Conservation (phyloP, 2,329 filamentous ascomycete genomes). For the Cladosporium velox region DNA sequence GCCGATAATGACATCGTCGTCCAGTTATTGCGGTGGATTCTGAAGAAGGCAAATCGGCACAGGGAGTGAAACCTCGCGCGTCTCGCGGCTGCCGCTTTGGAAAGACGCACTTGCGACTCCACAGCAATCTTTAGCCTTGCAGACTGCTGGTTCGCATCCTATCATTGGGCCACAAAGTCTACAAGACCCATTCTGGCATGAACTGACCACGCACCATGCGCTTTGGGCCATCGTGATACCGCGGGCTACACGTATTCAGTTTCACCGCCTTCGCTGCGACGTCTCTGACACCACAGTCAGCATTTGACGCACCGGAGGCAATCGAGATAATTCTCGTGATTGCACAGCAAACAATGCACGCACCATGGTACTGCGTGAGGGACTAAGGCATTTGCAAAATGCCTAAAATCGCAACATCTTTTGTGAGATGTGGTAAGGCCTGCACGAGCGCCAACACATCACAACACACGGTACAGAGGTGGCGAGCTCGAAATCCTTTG, state of each 20-base stretch:
- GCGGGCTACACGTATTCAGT: background rate
- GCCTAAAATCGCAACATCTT: background rate
- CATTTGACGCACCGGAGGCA: background rate
- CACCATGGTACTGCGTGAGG: background rate
- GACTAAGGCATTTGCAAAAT: background rate
- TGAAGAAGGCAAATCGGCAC: background rate
- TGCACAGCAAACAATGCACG: background rate
- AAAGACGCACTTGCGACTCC: conserved; percentile 6
- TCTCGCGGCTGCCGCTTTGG: conserved; percentile 8
- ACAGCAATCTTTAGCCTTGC: conserved; percentile 9
- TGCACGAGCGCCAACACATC: background rate
- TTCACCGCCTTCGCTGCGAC: background rate
- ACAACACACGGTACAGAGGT: background rate
- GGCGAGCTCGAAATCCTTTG: background rate
- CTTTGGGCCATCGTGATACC: background rate
- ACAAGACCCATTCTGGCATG: background rate
- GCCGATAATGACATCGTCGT: background rate
- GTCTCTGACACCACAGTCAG: background rate
- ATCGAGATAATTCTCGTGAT: background rate
- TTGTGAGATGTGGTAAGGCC: background rate
- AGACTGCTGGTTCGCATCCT: background rate
- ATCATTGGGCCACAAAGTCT: background rate
- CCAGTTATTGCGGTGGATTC: background rate
- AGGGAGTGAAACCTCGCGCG: conserved; percentile 1
- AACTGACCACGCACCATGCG: background rate